Percentiles rank a stretch among this genome's conserved stretches.
Conservation (phyloP, 352 stramenopile genomes). For the Phytophthora chlamydospora region DNA sequence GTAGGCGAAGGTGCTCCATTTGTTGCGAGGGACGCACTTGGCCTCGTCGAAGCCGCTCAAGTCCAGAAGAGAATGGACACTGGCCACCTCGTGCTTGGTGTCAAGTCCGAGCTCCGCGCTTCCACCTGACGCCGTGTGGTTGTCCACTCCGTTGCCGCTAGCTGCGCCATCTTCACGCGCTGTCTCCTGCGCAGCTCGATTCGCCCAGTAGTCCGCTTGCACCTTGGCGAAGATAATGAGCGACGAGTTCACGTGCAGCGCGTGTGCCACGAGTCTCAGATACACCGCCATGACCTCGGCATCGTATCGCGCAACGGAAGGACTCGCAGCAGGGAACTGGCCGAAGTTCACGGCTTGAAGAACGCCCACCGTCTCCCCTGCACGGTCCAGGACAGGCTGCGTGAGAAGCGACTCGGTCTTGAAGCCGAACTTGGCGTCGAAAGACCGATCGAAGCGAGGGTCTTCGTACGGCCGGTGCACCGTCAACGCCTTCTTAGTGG, state of each 20-base stretch:
- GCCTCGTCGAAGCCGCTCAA: conserved; percentile 70
- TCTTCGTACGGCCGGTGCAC: conserved; percentile 81
- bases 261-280: conserved; percentile 61
- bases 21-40: conserved; percentile 68
- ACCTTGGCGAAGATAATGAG: conserved; percentile 87
- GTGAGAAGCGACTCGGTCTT: conserved; percentile 80
- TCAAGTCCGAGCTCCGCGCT: conserved; percentile 38
- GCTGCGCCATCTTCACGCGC: conserved; percentile 11
- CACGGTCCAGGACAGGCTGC: conserved; percentile 72
- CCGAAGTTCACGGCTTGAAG: conserved; percentile 68
- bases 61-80: conserved; percentile 69
- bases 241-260: conserved; percentile 72
- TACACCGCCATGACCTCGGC: conserved; percentile 69
- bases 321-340: conserved; percentile 53
- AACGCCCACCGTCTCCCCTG: conserved; percentile 71
- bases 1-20: conserved; percentile 81
- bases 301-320: conserved; percentile 64
- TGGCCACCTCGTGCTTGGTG: conserved; percentile 66
- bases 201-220: conserved; percentile 76
- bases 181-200: conserved; percentile 48
- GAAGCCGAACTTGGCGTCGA: conserved; percentile 86
- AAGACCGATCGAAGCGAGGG: conserved; percentile 77
- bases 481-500: conserved; percentile 61
- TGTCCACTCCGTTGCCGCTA: conserved; percentile 2
- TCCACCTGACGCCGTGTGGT: conserved; percentile 7